Conservation (phyloP, 305 asterid species). For the Rubia peregrina region DNA sequence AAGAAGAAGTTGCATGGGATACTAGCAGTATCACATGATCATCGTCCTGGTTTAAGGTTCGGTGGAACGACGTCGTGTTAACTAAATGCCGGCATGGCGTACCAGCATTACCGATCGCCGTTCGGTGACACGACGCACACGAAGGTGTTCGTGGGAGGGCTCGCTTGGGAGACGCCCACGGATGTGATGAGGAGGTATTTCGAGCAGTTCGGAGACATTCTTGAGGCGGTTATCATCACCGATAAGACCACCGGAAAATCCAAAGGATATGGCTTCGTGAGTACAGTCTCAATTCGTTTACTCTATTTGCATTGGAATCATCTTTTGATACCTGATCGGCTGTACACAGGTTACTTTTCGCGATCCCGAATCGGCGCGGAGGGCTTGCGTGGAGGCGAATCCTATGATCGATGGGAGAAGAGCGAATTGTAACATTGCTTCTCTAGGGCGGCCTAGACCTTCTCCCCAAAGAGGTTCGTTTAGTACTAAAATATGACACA, state of each 20-base stretch:
- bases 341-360: slow-evolving; percentile 66
- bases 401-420: slow-evolving; percentile 88
- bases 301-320: not conserved
- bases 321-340: no score
- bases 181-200: slow-evolving; percentile 73
- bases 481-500: no score
- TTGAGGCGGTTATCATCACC: slow-evolving; percentile 88
- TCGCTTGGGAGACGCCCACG: slow-evolving; percentile 95
- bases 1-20: slow-evolving; percentile 7
- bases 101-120: slow-evolving; percentile 92
- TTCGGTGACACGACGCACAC: slow-evolving; percentile 92
- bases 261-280: slow-evolving; percentile 92
- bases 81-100: slow-evolving; percentile 48
- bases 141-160: slow-evolving; percentile 90
- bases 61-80: not conserved
- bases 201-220: slow-evolving; percentile 85
- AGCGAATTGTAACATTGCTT: slow-evolving; percentile 91
- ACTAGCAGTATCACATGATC: not conserved
- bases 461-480: slow-evolving; percentile 57
- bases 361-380: slow-evolving; percentile 76
- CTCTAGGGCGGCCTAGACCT: slow-evolving; percentile 86
- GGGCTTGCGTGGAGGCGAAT: slow-evolving; percentile 77
- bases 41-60: not conserved
- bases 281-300: not conserved
- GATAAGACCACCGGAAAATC: slow-evolving; percentile 92